Conservation (phyloP, 768 basidiomycete genomes). For the Russula ochroleuca region DNA sequence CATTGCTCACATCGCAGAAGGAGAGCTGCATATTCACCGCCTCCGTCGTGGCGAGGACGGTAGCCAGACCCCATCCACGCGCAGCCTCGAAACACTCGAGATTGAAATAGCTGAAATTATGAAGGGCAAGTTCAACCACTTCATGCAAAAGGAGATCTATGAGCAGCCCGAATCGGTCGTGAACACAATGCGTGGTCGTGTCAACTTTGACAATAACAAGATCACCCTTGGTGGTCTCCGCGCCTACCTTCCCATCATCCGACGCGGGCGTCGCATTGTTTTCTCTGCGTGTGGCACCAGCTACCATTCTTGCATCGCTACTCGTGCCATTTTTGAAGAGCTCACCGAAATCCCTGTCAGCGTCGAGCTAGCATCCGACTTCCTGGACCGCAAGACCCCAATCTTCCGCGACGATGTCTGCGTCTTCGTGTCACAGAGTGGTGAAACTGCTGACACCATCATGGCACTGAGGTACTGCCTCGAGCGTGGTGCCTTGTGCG, state of each 20-base stretch:
- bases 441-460: slow-evolving; percentile 98
- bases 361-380: slow-evolving; percentile 96
- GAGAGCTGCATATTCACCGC: slow-evolving; percentile 98
- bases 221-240: slow-evolving; percentile 95
- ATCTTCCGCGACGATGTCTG: slow-evolving; percentile 99
- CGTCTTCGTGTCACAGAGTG: slow-evolving; percentile 94
- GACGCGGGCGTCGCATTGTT: slow-evolving; percentile 89
- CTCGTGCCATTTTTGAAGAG: slow-evolving; percentile 97
- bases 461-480: slow-evolving; percentile 93
- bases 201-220: slow-evolving; percentile 91
- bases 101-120: slow-evolving; percentile 99
- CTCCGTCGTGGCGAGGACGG: slow-evolving; percentile 85
- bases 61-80: slow-evolving; percentile 61
- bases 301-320: slow-evolving; percentile 96
- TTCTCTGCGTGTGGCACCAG: slow-evolving; percentile 99
- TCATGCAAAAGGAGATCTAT: slow-evolving; percentile 99
- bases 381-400: slow-evolving; percentile 97
- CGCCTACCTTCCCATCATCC: slow-evolving; percentile 92
- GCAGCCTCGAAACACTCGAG: slow-evolving; percentile 96
- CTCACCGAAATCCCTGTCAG: slow-evolving; percentile 97
- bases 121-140: slow-evolving; percentile 99
- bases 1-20: slow-evolving; percentile 95
- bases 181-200: slow-evolving; percentile 99
- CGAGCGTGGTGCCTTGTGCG: slow-evolving; percentile 92
- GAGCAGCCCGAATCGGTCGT: slow-evolving; percentile 99